These are phyloP conservation scores for Yueomyces sp. DNA, from an alignment of 805 yeast species.

Conservation along the genomic window DNA sequence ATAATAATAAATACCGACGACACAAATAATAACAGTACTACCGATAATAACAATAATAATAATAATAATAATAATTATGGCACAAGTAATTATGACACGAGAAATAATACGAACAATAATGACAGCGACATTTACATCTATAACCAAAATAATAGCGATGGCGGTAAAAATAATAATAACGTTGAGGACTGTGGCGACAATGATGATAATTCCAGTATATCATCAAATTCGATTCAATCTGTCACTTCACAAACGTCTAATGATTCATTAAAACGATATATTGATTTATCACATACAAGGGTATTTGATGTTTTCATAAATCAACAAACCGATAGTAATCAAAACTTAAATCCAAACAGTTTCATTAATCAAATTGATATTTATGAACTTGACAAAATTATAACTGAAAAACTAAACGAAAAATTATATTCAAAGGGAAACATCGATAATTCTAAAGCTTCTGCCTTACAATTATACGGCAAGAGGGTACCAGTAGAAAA, in stretches of 20 bases:
- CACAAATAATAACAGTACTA: no score
- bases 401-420: not conserved
- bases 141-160: not conserved
- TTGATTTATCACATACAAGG: not conserved
- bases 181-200: no score
- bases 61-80: no score
- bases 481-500: no score
- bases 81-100: not conserved
- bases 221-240: not conserved
- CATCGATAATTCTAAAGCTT: not conserved
- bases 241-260: not conserved
- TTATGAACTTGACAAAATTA: not conserved
- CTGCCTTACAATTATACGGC: not conserved
- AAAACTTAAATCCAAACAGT: not conserved
- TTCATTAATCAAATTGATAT: not conserved
- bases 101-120: not conserved
- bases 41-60: no score
- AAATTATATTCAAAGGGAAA: not conserved
- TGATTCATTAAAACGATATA: not conserved
- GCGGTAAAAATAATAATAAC: no score
- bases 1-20: no score
- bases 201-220: no score
- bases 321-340: not conserved
- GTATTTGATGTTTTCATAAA: conserved; percentile 1
- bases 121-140: not conserved